Evolutionary conservation across 1,284 basidiomycete genomes (phyloP).

Genomic region (Naganishia liquefaciens): DNA sequence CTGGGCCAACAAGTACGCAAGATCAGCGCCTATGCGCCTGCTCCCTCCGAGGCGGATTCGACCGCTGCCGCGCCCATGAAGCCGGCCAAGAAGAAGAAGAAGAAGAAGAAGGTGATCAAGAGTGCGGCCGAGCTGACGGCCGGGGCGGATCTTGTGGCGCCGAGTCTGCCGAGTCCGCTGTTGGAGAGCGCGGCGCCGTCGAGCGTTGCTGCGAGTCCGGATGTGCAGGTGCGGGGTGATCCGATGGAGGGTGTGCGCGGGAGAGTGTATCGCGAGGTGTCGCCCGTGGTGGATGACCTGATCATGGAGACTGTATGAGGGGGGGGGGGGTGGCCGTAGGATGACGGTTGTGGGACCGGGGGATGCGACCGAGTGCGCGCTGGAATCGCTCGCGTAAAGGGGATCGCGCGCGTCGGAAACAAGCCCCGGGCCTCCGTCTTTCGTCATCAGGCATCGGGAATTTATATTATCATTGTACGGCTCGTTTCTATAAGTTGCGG

Average conservation of each 20-base stretch:
- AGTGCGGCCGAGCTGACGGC: conserved; percentile 6
- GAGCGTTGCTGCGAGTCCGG: conserved; percentile 6
- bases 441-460: too few relatives aligned
- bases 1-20: conserved; percentile 24
- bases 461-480: too few relatives aligned
- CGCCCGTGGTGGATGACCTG: conserved; percentile 16
- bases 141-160: not conserved
- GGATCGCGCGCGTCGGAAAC: too few relatives aligned
- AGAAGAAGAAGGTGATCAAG: conserved; percentile 29
- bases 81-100: conserved; percentile 22
- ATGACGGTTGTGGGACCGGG: too few relatives aligned
- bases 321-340: too few relatives aligned
- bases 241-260: conserved; percentile 13
- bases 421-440: too few relatives aligned
- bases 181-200: conserved; percentile 3
- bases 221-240: conserved; percentile 7
- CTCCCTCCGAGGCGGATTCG: not conserved
- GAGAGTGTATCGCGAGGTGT: conserved; percentile 1
- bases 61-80: conserved; percentile 10
- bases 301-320: conserved; percentile 23
- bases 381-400: too few relatives aligned
- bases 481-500: too few relatives aligned
- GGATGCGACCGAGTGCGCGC: too few relatives aligned
- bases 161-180: conserved; percentile 3
- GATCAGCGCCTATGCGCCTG: conserved; percentile 12